A percentile compares a stretch with the other conserved stretches of the same genome.
Evolutionary conservation across 1,139 yeast species (phyloP).

Genomic region (Geotrichum histeridarum): DNA sequence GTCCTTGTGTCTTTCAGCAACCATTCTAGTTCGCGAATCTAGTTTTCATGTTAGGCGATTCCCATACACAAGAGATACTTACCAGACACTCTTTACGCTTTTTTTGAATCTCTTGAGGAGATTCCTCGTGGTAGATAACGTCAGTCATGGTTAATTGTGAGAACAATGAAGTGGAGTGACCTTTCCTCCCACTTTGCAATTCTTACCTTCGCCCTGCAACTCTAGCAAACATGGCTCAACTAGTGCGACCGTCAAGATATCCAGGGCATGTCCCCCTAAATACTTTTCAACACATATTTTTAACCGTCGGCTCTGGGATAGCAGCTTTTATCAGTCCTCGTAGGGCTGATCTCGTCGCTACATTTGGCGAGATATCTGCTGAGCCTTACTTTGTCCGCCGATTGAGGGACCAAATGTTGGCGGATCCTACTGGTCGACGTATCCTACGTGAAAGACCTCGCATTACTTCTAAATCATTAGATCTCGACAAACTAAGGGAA

Average conservation of each 20-base stretch:
- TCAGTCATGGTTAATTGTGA: constrained; percentile 5
- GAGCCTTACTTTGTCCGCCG: constrained; percentile 57
- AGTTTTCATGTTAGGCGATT: neutral
- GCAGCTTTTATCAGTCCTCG: constrained; percentile 78
- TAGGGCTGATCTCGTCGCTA: constrained; percentile 75
- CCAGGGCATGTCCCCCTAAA: constrained; percentile 80
- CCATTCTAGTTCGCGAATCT: constrained; percentile 31
- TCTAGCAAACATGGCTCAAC: neutral
- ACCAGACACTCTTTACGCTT: constrained; percentile 15
- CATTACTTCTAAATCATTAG: constrained; percentile 66
- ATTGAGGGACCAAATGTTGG: constrained; percentile 67
- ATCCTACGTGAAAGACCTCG: constrained; percentile 77
- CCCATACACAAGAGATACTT: neutral
- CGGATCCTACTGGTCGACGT: constrained; percentile 68
- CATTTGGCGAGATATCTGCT: constrained; percentile 90
- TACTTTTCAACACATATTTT: constrained; percentile 53
- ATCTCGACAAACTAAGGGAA: constrained; percentile 54
- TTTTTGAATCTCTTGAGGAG: constrained; percentile 4
- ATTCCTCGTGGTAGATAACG: constrained; percentile 6
- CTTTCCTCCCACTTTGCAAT: neutral
- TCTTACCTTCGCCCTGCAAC: neutral
- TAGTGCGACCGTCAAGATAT: constrained; percentile 38
- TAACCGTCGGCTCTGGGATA: constrained; percentile 72
- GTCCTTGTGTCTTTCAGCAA: constrained; percentile 29
- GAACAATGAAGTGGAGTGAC: no score